Evolutionary conservation across 768 basidiomycete genomes (phyloP).

Genomic region (Mycena vulgaris): DNA sequence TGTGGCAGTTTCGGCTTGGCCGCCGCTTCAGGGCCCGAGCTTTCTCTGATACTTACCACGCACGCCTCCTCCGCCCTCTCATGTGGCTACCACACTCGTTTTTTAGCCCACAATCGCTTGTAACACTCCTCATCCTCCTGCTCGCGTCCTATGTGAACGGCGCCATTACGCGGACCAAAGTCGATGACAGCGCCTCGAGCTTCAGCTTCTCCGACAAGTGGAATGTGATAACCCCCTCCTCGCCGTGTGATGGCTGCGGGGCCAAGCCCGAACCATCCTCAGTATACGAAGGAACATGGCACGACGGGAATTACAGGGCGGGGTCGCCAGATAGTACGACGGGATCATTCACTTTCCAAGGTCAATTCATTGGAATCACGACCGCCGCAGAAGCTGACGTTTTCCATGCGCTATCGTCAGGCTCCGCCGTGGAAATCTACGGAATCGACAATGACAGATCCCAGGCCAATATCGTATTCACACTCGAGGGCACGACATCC

Average conservation of each 20-base stretch:
- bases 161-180: slow-evolving; percentile 19
- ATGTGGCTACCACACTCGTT: slow-evolving; percentile 31
- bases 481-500: slow-evolving; percentile 5
- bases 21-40: no score
- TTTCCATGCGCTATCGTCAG: neutral
- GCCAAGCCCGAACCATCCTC: slow-evolving; percentile 14
- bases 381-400: neutral
- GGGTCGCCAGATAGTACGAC: neutral
- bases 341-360: slow-evolving; percentile 31
- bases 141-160: slow-evolving; percentile 3
- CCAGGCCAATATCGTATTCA: slow-evolving; percentile 30
- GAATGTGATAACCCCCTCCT: slow-evolving; percentile 6
- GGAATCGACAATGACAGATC: slow-evolving; percentile 24
- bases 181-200: slow-evolving; percentile 14
- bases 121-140: slow-evolving; percentile 13
- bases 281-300: slow-evolving; percentile 11
- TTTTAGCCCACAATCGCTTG: slow-evolving; percentile 1
- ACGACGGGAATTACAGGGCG: slow-evolving; percentile 21
- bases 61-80: neutral
- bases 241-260: slow-evolving; percentile 15
- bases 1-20: no score
- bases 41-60: neutral
- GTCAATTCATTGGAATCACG: neutral
- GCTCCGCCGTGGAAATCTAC: slow-evolving; percentile 31
- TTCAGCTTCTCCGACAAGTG: slow-evolving; percentile 18